phyloP scores from a whole-genome alignment of 257 asterid species.

The Nemophila menziesii region DNA sequence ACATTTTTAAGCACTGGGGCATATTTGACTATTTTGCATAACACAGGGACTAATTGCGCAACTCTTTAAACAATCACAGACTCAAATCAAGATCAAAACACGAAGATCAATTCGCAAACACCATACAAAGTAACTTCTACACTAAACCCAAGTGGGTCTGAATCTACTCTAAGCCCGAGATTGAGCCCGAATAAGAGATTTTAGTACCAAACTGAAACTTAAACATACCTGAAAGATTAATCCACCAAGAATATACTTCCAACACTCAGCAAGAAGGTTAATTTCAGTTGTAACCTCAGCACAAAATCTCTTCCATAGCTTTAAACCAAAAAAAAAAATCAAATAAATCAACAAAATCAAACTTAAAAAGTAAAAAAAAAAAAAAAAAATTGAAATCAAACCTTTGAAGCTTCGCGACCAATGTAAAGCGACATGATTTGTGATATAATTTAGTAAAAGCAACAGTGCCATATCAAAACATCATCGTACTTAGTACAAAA shows the following conservation, averaged over 20 bases:
- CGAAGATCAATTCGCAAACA: too few species aligned
- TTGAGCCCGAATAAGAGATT: too few species aligned
- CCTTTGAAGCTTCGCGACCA: conserved; percentile 8
- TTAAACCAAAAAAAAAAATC: conserved; percentile 10
- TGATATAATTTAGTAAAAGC: conserved; percentile 18
- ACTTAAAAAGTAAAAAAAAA: background rate
- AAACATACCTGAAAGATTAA: conserved; percentile 44
- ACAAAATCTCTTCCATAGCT: conserved; percentile 65
- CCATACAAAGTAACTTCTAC: too few species aligned
- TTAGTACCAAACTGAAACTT: too few species aligned
- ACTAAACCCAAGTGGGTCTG: too few species aligned
- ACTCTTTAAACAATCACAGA: background rate
- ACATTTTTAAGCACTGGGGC: too few species aligned
- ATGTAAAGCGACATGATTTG: conserved; percentile 71
- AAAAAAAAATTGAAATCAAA: background rate
- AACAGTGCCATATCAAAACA: conserved; percentile 56
- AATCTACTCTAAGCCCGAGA: too few species aligned
- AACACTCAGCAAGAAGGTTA: conserved; percentile 53
- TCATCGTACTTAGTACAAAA: conserved; percentile 20
- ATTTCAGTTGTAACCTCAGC: conserved; percentile 43
- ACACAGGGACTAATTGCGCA: background rate
- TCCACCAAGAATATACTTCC: conserved; percentile 65
- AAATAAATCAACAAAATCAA: background rate
- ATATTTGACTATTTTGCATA: too few species aligned
- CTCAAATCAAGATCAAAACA: too few species aligned